Evolutionary conservation across 148 eudicot species (phyloP).

Genomic region (Camellia granthamiana): DNA sequence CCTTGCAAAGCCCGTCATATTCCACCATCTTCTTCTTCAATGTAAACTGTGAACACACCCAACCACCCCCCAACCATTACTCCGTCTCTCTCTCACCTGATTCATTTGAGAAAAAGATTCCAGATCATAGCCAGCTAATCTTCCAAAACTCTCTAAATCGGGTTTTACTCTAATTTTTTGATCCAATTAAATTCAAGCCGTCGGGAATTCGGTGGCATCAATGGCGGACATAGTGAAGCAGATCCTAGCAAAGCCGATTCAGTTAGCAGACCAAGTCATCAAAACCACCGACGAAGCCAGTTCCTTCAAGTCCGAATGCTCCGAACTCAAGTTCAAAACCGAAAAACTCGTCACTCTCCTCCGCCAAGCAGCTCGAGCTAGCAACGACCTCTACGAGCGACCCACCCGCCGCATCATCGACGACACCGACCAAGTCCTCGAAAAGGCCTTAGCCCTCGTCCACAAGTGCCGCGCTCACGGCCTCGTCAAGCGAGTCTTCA

Average conservation of each 20-base stretch:
- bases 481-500: conserved; percentile 71
- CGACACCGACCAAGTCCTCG: conserved; percentile 76
- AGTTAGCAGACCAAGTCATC: conserved; percentile 71
- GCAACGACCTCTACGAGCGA: conserved; percentile 82
- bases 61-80: not conserved
- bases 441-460: conserved; percentile 52
- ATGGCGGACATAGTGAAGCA: conserved; percentile 80
- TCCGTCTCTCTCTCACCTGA: not conserved
- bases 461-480: conserved; percentile 78
- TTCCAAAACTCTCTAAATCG: not conserved
- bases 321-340: conserved; percentile 68
- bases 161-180: not conserved
- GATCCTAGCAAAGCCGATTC: conserved; percentile 72
- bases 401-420: conserved; percentile 85
- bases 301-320: conserved; percentile 68
- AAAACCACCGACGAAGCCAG: conserved; percentile 76
- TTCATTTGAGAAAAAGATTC: not conserved
- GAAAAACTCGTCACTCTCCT: conserved; percentile 79
- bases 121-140: not conserved
- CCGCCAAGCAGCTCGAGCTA: conserved; percentile 84
- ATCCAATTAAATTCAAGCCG: not conserved
- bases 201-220: not conserved
- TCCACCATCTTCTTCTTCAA: too few relatives aligned
- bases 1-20: too few relatives aligned
- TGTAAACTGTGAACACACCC: too few relatives aligned